Percentiles rank a stretch among this genome's conserved stretches.
Evolutionary conservation across 1,284 basidiomycete species (phyloP).

Genomic region (Melampsora americana): DNA sequence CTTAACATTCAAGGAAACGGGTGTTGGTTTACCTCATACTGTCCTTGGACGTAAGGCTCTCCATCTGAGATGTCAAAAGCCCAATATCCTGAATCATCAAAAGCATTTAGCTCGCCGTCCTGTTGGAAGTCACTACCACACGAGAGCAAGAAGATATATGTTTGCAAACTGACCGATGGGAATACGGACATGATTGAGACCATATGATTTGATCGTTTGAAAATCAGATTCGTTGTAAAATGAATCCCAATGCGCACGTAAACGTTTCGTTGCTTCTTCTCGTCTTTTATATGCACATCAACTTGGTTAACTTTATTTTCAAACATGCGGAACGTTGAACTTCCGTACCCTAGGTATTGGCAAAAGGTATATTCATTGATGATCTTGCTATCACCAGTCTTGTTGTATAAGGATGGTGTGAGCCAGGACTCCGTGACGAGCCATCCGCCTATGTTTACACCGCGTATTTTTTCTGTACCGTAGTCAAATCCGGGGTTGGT

Average conservation of each 20-base stretch:
- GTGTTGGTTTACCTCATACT: constrained; percentile 58
- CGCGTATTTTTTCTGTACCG: constrained; percentile 53
- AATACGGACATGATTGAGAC: constrained; percentile 77
- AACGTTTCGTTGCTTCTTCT: constrained; percentile 46
- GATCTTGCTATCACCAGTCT: constrained; percentile 63
- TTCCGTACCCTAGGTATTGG: constrained; percentile 57
- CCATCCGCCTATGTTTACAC: constrained; percentile 56
- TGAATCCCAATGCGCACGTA: constrained; percentile 72
- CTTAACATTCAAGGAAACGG: neutral
- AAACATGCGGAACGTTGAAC: neutral
- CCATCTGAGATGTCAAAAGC: constrained; percentile 75
- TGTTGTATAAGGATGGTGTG: constrained; percentile 68
- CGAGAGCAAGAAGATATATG: too few species aligned
- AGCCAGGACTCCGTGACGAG: constrained; percentile 67
- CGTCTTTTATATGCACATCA: neutral
- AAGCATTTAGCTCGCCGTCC: too few species aligned
- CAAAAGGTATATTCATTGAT: constrained; percentile 71
- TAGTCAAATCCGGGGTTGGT: constrained; percentile 46
- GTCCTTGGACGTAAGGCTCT: constrained; percentile 80
- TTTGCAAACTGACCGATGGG: constrained; percentile 68
- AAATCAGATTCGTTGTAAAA: constrained; percentile 79
- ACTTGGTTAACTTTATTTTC: neutral
- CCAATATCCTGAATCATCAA: constrained; percentile 19
- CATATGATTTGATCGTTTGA: constrained; percentile 67
- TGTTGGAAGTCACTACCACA: too few species aligned